These are phyloP conservation scores for Boletus rubropictus DNA, from an alignment of 768 basidiomycete genomes.

Conservation along the genomic window DNA sequence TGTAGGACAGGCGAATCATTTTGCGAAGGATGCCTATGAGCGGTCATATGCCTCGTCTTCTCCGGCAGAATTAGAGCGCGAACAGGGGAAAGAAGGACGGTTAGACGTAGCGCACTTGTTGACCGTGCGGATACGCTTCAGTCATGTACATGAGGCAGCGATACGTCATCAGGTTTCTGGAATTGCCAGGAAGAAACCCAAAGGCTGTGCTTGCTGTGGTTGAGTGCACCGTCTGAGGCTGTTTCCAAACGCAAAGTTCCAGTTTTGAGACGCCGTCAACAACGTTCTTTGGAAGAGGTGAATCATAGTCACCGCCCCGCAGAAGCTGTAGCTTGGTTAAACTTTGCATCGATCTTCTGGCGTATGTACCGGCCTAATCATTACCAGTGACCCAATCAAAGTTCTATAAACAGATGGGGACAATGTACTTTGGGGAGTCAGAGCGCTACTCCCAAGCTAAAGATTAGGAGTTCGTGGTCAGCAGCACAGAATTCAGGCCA, in stretches of 20 bases:
- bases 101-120: background rate
- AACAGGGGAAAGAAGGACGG: constrained; percentile 3
- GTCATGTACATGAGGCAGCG: constrained; percentile 13
- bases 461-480: background rate
- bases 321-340: too few relatives aligned
- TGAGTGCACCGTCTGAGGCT: background rate
- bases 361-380: background rate
- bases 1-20: constrained; percentile 18
- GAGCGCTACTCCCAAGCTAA: too few relatives aligned
- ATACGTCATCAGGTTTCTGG: constrained; percentile 5
- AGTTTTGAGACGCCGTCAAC: constrained; percentile 1
- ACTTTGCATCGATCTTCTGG: background rate
- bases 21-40: constrained; percentile 19
- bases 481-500: background rate
- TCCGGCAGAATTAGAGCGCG: constrained; percentile 2
- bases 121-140: constrained; percentile 5
- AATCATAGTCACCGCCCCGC: background rate
- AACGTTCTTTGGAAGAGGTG: background rate
- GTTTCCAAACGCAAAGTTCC: background rate
- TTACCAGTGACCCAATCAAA: background rate
- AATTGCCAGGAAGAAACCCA: background rate
- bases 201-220: constrained; percentile 9
- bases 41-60: constrained; percentile 7
- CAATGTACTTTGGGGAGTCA: background rate
- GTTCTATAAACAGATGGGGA: background rate